These are phyloP conservation scores for Cucurbita moschata DNA, from an alignment of 306 rosid genomes.

Conservation along the genomic window DNA sequence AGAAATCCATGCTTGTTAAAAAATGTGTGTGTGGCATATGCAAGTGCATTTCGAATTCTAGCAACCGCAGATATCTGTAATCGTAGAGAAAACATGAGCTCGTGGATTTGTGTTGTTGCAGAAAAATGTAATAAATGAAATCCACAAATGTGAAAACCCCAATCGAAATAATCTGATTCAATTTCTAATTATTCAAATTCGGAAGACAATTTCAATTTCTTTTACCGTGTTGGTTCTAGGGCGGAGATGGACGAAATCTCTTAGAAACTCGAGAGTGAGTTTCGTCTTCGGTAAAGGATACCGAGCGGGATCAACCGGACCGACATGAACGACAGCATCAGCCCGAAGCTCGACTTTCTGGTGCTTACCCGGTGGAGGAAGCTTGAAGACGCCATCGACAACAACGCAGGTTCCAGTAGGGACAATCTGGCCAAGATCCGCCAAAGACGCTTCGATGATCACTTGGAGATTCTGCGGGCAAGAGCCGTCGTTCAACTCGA, in stretches of 20 bases:
- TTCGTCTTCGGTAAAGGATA: constrained; percentile 75
- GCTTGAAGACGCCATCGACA: constrained; percentile 61
- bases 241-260: constrained; percentile 83
- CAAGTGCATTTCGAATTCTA: constrained; percentile 72
- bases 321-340: constrained; percentile 60
- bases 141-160: not conserved
- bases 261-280: constrained; percentile 62
- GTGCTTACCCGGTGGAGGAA: constrained; percentile 63
- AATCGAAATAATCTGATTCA: not conserved
- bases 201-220: not conserved
- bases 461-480: constrained; percentile 73
- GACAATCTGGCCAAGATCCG: constrained; percentile 64
- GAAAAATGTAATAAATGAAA: not conserved
- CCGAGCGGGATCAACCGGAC: constrained; percentile 69
- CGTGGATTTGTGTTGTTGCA: not conserved
- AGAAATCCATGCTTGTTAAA: constrained; percentile 63
- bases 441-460: constrained; percentile 59
- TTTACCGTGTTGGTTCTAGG: constrained; percentile 72
- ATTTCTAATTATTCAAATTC: too few species aligned
- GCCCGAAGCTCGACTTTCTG: constrained; percentile 85
- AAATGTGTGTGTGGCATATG: constrained; percentile 78
- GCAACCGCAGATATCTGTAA: constrained; percentile 82
- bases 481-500: constrained; percentile 82
- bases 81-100: not conserved
- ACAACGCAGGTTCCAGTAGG: constrained; percentile 68